These are phyloP conservation scores for Amylostereum chailletii DNA, from an alignment of 1,284 basidiomycete species.

Conservation along the genomic window DNA sequence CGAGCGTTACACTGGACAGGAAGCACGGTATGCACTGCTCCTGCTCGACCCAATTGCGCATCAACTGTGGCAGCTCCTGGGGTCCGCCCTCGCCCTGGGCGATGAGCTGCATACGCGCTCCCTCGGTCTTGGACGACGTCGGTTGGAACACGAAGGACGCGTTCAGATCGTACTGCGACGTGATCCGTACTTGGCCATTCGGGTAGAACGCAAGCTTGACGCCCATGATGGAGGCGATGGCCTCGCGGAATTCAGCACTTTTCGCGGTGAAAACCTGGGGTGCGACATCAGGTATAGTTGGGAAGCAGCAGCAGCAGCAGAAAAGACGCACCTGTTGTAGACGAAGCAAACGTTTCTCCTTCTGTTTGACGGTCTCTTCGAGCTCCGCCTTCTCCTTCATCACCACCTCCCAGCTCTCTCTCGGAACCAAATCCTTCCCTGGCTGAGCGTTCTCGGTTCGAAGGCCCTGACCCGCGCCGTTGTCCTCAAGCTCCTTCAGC, in stretches of 20 bases:
- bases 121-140: conserved; percentile 21
- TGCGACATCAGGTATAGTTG: neutral
- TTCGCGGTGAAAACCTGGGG: conserved; percentile 62
- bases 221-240: conserved; percentile 74
- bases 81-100: conserved; percentile 63
- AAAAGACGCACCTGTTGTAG: conserved; percentile 50
- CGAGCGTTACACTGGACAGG: conserved; percentile 64
- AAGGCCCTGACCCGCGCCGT: conserved; percentile 16
- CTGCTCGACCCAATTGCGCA: conserved; percentile 66
- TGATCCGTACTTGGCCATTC: conserved; percentile 77
- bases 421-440: conserved; percentile 42
- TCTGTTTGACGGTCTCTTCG: conserved; percentile 51
- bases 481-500: conserved; percentile 45
- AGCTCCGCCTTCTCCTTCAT: conserved; percentile 54
- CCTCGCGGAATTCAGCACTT: conserved; percentile 73
- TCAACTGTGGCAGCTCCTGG: conserved; percentile 55
- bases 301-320: neutral
- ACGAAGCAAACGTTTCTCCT: conserved; percentile 68
- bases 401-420: conserved; percentile 63
- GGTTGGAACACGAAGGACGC: conserved; percentile 71
- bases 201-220: conserved; percentile 80
- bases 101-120: conserved; percentile 57
- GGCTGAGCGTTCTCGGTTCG: conserved; percentile 12
- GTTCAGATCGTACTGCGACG: conserved; percentile 68
- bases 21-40: conserved; percentile 72